These are phyloP conservation scores for Mycena haematopus DNA, from an alignment of 768 basidiomycete genomes.

Conservation along the genomic window DNA sequence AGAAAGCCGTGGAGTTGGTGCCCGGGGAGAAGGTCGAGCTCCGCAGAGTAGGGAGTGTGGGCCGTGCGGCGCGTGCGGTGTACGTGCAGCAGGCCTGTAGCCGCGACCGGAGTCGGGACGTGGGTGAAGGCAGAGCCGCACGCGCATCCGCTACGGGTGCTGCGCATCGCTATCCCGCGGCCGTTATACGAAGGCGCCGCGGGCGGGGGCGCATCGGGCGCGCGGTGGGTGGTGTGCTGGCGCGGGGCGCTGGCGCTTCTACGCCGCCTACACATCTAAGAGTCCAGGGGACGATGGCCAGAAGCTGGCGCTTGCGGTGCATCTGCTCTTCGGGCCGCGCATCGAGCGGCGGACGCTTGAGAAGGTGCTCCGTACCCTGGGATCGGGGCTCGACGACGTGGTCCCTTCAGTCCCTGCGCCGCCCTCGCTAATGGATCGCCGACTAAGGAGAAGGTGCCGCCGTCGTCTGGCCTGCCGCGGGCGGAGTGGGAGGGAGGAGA, in stretches of 20 bases:
- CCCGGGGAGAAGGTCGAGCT: conserved; percentile 1
- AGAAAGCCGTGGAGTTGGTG: background rate
- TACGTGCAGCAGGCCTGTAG: conserved; percentile 1
- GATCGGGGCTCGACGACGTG: conserved; percentile 15
- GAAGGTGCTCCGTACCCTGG: conserved; percentile 27
- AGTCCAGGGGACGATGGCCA: background rate
- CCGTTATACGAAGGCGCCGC: conserved; percentile 28
- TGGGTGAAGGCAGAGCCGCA: background rate
- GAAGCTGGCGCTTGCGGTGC: conserved; percentile 15
- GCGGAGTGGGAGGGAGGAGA: too few relatives aligned
- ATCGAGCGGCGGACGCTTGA: conserved; percentile 29
- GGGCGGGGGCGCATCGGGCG: conserved; percentile 26
- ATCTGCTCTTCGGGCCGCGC: conserved; percentile 24
- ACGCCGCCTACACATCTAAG: background rate
- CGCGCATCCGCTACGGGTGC: conserved; percentile 25
- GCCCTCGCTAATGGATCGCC: too few relatives aligned
- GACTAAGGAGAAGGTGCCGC: background rate
- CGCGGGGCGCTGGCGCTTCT: background rate
- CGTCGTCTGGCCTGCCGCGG: background rate
- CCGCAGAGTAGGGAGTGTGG: conserved; percentile 7
- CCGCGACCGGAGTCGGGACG: background rate
- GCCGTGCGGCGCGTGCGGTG: conserved; percentile 20
- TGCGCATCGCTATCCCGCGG: conserved; percentile 22
- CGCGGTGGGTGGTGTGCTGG: conserved; percentile 21
- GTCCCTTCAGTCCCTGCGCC: background rate